Evolutionary conservation across 169 alveolate species (phyloP).

Genomic region (Plasmodium coatneyi): DNA sequence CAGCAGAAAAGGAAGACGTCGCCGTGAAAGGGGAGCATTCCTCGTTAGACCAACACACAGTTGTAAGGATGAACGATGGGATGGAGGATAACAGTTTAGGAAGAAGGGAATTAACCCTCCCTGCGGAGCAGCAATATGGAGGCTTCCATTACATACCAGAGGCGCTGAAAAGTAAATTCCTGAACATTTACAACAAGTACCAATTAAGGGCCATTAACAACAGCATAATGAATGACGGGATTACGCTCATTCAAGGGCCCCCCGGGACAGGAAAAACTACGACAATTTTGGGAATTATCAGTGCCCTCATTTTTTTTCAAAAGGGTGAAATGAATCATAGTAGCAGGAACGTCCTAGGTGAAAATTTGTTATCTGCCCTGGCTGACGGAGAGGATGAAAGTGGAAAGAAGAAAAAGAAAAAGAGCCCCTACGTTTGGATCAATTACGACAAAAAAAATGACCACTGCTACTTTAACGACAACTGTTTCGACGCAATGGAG

Average conservation of each 20-base stretch:
- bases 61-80: neutral
- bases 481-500: constrained; percentile 67
- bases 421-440: constrained; percentile 49
- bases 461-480: constrained; percentile 44
- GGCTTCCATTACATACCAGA: constrained; percentile 76
- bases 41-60: neutral
- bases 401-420: neutral
- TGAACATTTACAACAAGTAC: constrained; percentile 77
- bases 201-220: constrained; percentile 83
- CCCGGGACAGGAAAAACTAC: constrained; percentile 99
- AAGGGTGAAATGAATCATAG: neutral
- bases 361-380: neutral
- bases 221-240: constrained; percentile 85
- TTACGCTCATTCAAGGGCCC: constrained; percentile 97
- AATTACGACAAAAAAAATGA: constrained; percentile 34
- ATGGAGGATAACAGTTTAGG: neutral
- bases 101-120: neutral
- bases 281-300: constrained; percentile 94
- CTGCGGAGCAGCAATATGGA: neutral
- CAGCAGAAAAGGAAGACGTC: neutral
- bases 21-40: neutral
- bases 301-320: constrained; percentile 83
- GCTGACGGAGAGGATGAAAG: neutral
- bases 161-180: constrained; percentile 72
- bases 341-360: neutral